A percentile compares a stretch with the other conserved stretches of the same genome.
Evolutionary conservation across 805 yeast species (phyloP).

Genomic region (Candida qinlingensis): DNA sequence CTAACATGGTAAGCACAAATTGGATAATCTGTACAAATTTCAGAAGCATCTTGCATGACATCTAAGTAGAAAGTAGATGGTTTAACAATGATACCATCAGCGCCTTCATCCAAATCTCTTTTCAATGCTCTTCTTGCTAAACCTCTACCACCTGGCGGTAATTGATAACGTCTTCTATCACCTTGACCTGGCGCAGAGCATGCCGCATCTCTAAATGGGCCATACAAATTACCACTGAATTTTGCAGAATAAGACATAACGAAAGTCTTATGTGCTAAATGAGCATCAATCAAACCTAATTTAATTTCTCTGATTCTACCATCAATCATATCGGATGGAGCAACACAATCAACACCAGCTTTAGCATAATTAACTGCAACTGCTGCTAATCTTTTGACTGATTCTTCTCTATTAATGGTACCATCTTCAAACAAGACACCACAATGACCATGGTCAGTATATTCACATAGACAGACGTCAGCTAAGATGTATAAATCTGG

Average conservation of each 20-base stretch:
- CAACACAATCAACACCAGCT: conserved; percentile 94
- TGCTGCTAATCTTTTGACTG: conserved; percentile 82
- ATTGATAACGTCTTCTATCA: conserved; percentile 87
- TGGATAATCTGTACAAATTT: conserved; percentile 78
- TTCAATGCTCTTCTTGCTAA: conserved; percentile 85
- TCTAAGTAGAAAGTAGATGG: conserved; percentile 96
- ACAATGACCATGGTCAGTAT: conserved; percentile 97
- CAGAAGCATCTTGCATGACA: conserved; percentile 81
- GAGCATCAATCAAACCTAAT: conserved; percentile 71
- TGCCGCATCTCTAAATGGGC: conserved; percentile 98
- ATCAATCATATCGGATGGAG: conserved; percentile 97
- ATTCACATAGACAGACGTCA: conserved; percentile 96
- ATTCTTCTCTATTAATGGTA: conserved; percentile 62
- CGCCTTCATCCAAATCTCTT: conserved; percentile 87
- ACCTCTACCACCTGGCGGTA: conserved; percentile 91
- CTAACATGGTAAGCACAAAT: conserved; percentile 93
- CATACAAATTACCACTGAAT: conserved; percentile 85
- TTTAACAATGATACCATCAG: conserved; percentile 92
- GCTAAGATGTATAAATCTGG: conserved; percentile 86
- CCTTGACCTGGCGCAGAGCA: conserved; percentile 86
- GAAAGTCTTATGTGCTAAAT: conserved; percentile 81
- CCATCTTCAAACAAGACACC: conserved; percentile 90
- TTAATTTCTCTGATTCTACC: conserved; percentile 90
- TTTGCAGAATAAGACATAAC: conserved; percentile 94
- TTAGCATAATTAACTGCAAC: conserved; percentile 93